Percentiles rank a stretch among this genome's conserved stretches.
Evolutionary conservation across 2,329 filamentous ascomycete species (phyloP).

Genomic region (Nakataea oryzae): DNA sequence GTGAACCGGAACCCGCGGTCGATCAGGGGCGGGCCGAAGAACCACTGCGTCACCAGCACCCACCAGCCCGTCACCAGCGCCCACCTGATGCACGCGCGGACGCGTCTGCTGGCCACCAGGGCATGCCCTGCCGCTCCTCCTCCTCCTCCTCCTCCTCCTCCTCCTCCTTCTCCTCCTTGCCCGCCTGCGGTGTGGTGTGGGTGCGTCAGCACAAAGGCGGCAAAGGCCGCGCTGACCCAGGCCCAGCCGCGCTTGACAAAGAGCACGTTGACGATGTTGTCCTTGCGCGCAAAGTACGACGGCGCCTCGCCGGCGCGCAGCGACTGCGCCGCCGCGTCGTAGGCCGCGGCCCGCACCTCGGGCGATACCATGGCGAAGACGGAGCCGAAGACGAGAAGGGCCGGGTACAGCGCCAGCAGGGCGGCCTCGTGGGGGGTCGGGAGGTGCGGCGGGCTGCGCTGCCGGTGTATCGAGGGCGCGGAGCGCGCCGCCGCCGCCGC

Average conservation of each 20-base stretch:
- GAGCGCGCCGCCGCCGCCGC: slow-evolving; percentile 2
- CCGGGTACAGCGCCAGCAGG: slow-evolving; percentile 62
- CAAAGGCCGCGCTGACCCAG: slow-evolving; percentile 73
- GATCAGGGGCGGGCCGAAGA: slow-evolving; percentile 81
- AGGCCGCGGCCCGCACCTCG: slow-evolving; percentile 50
- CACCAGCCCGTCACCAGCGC: slow-evolving; percentile 64
- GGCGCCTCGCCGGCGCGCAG: slow-evolving; percentile 47
- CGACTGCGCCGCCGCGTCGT: slow-evolving; percentile 52
- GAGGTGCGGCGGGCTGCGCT: slow-evolving; percentile 46
- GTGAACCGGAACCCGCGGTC: slow-evolving; percentile 84
- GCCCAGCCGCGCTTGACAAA: slow-evolving; percentile 96
- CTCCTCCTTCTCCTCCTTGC: neutral
- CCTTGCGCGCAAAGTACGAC: slow-evolving; percentile 87
- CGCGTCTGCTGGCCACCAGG: neutral
- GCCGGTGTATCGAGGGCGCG: slow-evolving; percentile 4
- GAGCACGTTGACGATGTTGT: slow-evolving; percentile 81
- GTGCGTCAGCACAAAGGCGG: slow-evolving; percentile 59
- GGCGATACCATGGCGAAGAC: slow-evolving; percentile 73
- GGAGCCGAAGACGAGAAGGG: slow-evolving; percentile 69
- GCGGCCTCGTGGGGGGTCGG: slow-evolving; percentile 59
- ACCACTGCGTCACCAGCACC: slow-evolving; percentile 92
- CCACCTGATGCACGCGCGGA: slow-evolving; percentile 42
- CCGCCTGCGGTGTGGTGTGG: slow-evolving; percentile 31
- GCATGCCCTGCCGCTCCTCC: neutral
- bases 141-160: neutral